Evolutionary conservation across 129 eudicot species (phyloP).

Genomic region (Lactuca saligna): DNA sequence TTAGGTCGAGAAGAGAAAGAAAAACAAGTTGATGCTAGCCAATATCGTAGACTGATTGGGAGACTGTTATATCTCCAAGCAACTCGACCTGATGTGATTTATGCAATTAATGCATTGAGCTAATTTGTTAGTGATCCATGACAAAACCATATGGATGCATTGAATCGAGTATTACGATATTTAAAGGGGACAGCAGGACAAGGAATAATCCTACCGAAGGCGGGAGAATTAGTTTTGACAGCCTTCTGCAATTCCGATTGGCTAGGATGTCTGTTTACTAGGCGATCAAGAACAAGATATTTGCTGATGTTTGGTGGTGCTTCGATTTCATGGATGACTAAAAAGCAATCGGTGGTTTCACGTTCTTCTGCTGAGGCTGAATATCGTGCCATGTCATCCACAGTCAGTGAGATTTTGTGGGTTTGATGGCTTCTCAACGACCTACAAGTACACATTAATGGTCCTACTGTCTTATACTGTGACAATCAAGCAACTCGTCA

Average conservation of each 20-base stretch:
- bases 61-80: too few species aligned
- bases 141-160: too few species aligned
- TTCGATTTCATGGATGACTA: background rate
- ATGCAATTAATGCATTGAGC: too few species aligned
- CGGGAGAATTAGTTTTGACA: background rate
- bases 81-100: too few species aligned
- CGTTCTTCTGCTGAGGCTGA: background rate
- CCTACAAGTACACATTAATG: background rate
- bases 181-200: background rate
- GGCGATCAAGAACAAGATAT: background rate
- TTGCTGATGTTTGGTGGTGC: background rate
- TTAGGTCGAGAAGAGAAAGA: too few species aligned
- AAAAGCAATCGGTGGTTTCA: background rate
- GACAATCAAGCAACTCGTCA: too few species aligned
- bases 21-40: too few species aligned
- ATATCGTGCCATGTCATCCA: background rate
- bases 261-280: background rate
- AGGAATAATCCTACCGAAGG: background rate
- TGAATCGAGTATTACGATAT: slow-evolving; percentile 11
- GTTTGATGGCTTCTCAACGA: background rate
- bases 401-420: background rate
- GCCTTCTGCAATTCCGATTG: background rate
- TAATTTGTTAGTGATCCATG: too few species aligned
- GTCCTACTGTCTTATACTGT: too few species aligned
- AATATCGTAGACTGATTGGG: too few species aligned